phyloP scores from a whole-genome alignment of 1,139 yeast genomes.

The Pichia sp. region DNA sequence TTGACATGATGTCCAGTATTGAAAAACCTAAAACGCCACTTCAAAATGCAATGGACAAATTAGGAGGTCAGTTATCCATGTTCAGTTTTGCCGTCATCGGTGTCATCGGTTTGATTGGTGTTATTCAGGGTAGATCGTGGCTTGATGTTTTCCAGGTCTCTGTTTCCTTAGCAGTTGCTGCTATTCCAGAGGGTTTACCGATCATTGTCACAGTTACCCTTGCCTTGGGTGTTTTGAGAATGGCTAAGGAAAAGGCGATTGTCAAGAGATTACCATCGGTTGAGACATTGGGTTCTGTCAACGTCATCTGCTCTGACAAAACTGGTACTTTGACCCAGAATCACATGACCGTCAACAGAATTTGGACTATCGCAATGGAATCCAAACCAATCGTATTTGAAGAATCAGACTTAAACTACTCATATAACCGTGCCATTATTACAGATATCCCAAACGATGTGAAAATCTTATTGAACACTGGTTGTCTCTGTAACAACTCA shows the following conservation, averaged over 20 bases:
- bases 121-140: conserved; percentile 88
- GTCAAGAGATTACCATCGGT: conserved; percentile 91
- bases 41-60: conserved; percentile 88
- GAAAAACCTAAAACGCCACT: conserved; percentile 96
- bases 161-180: conserved; percentile 95
- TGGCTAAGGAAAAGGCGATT: conserved; percentile 91
- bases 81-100: conserved; percentile 85
- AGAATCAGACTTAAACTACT: conserved; percentile 48
- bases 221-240: conserved; percentile 89
- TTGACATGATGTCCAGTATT: conserved; percentile 88
- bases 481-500: conserved; percentile 80
- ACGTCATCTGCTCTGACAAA: conserved; percentile 91
- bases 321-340: conserved; percentile 94
- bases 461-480: conserved; percentile 54
- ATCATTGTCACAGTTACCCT: conserved; percentile 94
- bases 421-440: conserved; percentile 39
- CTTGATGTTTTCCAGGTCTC: conserved; percentile 96
- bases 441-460: conserved; percentile 50
- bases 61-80: conserved; percentile 82
- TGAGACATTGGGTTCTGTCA: conserved; percentile 92
- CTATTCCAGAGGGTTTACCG: conserved; percentile 96
- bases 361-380: conserved; percentile 73
- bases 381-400: conserved; percentile 25
- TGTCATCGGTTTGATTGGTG: conserved; percentile 77
- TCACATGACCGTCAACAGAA: conserved; percentile 84